A percentile compares a stretch with the other conserved stretches of the same genome.
Conservation (phyloP, 2,329 filamentous ascomycete genomes). For the Nothophaeocryptopus gaeumannii region DNA sequence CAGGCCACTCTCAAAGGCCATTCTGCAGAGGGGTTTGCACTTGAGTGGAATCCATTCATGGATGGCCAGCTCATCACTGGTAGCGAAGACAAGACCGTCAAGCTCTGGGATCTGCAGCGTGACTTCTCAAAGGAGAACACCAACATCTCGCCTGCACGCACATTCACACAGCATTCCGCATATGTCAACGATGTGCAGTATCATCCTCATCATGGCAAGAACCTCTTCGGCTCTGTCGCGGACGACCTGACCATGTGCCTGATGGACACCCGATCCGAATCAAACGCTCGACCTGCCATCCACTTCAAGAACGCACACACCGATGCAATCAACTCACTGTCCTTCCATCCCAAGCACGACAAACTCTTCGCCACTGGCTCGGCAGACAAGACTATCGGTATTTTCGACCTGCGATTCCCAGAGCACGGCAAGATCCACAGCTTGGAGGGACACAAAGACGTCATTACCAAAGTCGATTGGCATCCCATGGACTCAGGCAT, state of each 20-base stretch:
- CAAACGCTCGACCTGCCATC: constrained; percentile 51
- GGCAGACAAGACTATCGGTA: constrained; percentile 87
- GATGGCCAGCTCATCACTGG: constrained; percentile 83
- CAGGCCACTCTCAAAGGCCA: constrained; percentile 86
- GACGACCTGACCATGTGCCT: constrained; percentile 93
- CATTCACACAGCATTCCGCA: constrained; percentile 82
- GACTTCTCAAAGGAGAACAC: constrained; percentile 68
- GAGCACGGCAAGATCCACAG: constrained; percentile 81
- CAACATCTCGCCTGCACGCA: constrained; percentile 66
- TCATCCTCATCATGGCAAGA: constrained; percentile 74
- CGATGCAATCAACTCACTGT: constrained; percentile 92
- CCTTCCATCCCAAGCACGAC: constrained; percentile 91
- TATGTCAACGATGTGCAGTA: constrained; percentile 98
- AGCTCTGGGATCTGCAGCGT: constrained; percentile 81
- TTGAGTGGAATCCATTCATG: constrained; percentile 86
- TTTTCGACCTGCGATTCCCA: constrained; percentile 79
- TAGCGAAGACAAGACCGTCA: constrained; percentile 87
- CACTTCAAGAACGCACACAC: constrained; percentile 75
- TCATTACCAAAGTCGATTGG: constrained; percentile 90
- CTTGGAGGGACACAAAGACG: constrained; percentile 81
- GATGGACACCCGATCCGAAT: constrained; percentile 71
- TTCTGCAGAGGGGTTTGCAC: constrained; percentile 81
- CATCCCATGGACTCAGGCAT: constrained; percentile 88
- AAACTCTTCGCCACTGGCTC: constrained; percentile 88
- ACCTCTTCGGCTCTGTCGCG: constrained; percentile 87